Base-by-base conservation (phyloP, 768 basidiomycete genomes). In the Tricholoma bakamatsutake region DNA sequence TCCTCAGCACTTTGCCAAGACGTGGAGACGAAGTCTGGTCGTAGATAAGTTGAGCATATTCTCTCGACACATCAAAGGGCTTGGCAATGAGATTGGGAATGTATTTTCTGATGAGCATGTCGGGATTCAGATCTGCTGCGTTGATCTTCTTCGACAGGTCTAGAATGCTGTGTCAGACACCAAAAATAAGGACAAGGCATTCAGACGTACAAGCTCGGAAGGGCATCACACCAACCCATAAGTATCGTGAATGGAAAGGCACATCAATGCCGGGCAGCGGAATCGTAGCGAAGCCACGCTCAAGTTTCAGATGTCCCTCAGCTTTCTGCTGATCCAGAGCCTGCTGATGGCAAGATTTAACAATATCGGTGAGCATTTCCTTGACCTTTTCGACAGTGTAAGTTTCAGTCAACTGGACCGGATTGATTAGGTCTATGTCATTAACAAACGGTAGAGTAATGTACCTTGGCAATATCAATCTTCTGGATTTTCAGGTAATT, bases 101-200 rank as follows among this genome's bases (percentile, higher is more conserved):
- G 72, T 99, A 99, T 72, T 92, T 93, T 54, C 88, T 91, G 51
- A 96, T 76, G 55, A 99, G 82, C 76, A 93, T 89, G 70, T 98
- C 95, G 21, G 96, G 94, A 69, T 98, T 90, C 64, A 99, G 80
- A 56, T 95, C 84, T 8, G 83, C 78, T 1, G 93, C 80, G 64
- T 97, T 93, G 71, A 99, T 95, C 77, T 98, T 99, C 82, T 98
- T 98, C 39, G 94, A 95, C 13, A 99, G 78, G 71, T 98, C 92
- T 93, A 57, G 4, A 43, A 47, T 57, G 5, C 3, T 30, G 8
- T 2, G 24, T 47, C 28, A 47, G 21, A 43, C 17, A 43, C 10
- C 3, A 15, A 3, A 37, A 42, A 30, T 57, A 56, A 5, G 46
- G 21, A 45, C 27, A 4, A 15, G 24, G 52, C 46, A 34, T 43